phyloP scores from a whole-genome alignment of 306 rosid species.

The Glycyrrhiza uralensis region DNA sequence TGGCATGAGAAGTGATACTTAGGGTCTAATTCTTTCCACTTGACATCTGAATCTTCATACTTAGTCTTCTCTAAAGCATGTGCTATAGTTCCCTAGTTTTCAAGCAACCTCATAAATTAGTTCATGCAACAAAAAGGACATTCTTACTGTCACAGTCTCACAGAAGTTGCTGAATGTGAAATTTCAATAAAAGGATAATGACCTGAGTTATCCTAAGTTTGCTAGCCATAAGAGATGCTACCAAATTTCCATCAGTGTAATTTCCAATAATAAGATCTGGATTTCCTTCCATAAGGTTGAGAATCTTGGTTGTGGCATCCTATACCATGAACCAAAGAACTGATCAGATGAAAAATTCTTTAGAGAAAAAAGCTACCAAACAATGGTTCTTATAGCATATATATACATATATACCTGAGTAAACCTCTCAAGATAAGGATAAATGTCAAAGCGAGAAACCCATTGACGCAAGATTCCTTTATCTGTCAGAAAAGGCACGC shows the following conservation, averaged over 20 bases:
- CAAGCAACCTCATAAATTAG: constrained; percentile 2
- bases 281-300: constrained; percentile 64
- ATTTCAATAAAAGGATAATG: background rate
- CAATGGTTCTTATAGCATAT: background rate
- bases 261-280: constrained; percentile 87
- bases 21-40: constrained; percentile 82
- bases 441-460: constrained; percentile 90
- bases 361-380: background rate
- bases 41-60: constrained; percentile 88
- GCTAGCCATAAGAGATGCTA: constrained; percentile 79
- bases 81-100: constrained; percentile 77
- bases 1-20: constrained; percentile 94
- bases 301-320: constrained; percentile 71
- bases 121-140: constrained; percentile 3
- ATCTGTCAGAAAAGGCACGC: constrained; percentile 74
- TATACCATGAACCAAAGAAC: constrained; percentile 17
- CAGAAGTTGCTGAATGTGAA: constrained; percentile 13
- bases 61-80: constrained; percentile 93
- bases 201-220: constrained; percentile 81
- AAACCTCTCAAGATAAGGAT: constrained; percentile 83
- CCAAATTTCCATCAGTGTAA: constrained; percentile 90
- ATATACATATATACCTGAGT: constrained; percentile 42
- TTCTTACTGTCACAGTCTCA: background rate
- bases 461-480: constrained; percentile 60
- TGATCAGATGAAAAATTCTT: background rate